These are phyloP conservation scores for Clonostachys sp. DNA, from an alignment of 2,329 filamentous ascomycete genomes.

Conservation along the genomic window DNA sequence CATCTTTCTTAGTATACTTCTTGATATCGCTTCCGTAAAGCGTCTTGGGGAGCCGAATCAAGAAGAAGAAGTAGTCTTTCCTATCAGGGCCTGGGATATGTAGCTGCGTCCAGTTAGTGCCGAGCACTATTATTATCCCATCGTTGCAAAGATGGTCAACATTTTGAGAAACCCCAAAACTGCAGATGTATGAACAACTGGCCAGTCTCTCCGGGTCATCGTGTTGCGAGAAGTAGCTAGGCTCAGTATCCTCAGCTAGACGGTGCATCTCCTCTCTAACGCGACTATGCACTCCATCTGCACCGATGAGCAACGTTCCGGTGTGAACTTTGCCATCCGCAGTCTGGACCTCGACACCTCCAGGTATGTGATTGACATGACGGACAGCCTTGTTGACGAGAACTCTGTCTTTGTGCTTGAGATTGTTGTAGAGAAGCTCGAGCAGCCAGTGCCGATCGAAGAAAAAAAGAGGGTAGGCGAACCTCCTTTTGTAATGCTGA, in stretches of 20 bases:
- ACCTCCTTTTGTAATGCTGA: neutral
- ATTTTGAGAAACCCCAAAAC: conserved; percentile 27
- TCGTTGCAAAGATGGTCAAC: conserved; percentile 11
- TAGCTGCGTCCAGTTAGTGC: conserved; percentile 14
- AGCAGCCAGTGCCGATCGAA: too few relatives aligned
- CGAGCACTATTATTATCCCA: conserved; percentile 9
- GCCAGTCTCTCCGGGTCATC: conserved; percentile 9
- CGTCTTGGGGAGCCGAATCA: conserved; percentile 16
- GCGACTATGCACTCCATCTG: conserved; percentile 31
- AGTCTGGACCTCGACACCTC: neutral
- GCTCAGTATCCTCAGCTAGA: conserved; percentile 4
- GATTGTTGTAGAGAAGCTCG: too few relatives aligned
- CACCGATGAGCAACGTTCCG: conserved; percentile 24
- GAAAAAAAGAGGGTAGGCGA: neutral
- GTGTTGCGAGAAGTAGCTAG: conserved; percentile 6
- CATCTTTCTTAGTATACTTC: conserved; percentile 21
- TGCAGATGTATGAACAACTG: conserved; percentile 20
- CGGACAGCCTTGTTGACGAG: too few relatives aligned
- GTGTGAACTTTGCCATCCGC: conserved; percentile 15
- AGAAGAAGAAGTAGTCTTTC: conserved; percentile 28
- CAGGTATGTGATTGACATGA: too few relatives aligned
- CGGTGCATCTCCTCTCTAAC: conserved; percentile 20
- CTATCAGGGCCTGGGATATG: conserved; percentile 18
- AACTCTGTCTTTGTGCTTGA: too few relatives aligned
- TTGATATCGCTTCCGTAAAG: conserved; percentile 23